Conservation (phyloP, 495 filamentous ascomycete species). For the Jackrogersella minutella region DNA sequence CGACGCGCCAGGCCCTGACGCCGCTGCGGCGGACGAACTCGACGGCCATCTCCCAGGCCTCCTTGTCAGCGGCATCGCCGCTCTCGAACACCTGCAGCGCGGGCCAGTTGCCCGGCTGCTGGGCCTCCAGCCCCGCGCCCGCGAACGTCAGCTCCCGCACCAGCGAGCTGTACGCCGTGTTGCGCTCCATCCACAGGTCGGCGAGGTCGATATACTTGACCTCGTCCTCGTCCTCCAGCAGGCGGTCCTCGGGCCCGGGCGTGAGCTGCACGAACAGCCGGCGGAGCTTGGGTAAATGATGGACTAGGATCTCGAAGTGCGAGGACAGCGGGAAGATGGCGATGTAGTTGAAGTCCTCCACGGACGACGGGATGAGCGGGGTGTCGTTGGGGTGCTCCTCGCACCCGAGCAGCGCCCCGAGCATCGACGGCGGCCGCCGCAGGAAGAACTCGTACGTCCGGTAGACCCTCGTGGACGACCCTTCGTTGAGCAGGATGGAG, state of each 20-base stretch:
- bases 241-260: constrained; percentile 46
- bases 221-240: constrained; percentile 46
- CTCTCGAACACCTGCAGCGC: constrained; percentile 53
- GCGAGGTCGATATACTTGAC: constrained; percentile 48
- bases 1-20: constrained; percentile 48
- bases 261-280: constrained; percentile 55
- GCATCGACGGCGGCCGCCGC: constrained; percentile 50
- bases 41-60: constrained; percentile 56
- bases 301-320: constrained; percentile 49
- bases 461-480: constrained; percentile 50
- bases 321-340: constrained; percentile 55
- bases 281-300: constrained; percentile 50
- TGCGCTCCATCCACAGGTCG: constrained; percentile 58
- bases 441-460: constrained; percentile 51
- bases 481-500: constrained; percentile 54
- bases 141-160: constrained; percentile 47
- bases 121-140: not conserved
- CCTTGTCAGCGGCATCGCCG: constrained; percentile 52
- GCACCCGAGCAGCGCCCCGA: constrained; percentile 48
- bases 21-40: constrained; percentile 46
- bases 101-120: constrained; percentile 44
- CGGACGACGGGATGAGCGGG: constrained; percentile 45
- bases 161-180: constrained; percentile 51
- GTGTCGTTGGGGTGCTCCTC: constrained; percentile 44
- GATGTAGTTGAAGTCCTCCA: constrained; percentile 56